These are phyloP conservation scores for Termitomyces sp. DNA, from an alignment of 768 basidiomycete species.

Conservation along the genomic window DNA sequence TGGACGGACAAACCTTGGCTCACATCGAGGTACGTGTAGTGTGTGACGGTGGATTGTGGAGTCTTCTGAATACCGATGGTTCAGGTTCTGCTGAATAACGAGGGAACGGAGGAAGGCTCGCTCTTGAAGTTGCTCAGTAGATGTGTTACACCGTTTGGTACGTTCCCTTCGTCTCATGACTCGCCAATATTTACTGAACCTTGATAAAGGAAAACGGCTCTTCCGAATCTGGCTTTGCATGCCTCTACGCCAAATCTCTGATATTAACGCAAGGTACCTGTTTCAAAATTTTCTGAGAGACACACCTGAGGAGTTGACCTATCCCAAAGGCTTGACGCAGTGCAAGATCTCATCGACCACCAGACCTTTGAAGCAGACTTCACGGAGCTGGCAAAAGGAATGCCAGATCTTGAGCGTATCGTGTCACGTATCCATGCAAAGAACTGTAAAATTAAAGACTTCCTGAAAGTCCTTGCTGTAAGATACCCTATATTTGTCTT, in stretches of 20 bases:
- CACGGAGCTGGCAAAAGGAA: constrained; percentile 67
- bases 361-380: constrained; percentile 78
- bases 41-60: background rate
- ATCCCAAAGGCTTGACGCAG: constrained; percentile 80
- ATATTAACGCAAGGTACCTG: constrained; percentile 85
- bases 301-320: background rate
- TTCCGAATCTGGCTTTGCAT: constrained; percentile 97
- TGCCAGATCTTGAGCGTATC: constrained; percentile 92
- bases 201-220: constrained; percentile 77
- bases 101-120: constrained; percentile 91
- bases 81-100: constrained; percentile 85
- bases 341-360: constrained; percentile 85
- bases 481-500: constrained; percentile 13
- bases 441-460: constrained; percentile 84
- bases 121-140: constrained; percentile 77
- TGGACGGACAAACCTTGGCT: constrained; percentile 94
- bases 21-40: constrained; percentile 76
- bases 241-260: constrained; percentile 77
- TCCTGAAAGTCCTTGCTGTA: constrained; percentile 79
- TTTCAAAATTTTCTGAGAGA: background rate
- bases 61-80: background rate
- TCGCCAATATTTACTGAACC: constrained; percentile 3
- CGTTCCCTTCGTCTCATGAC: constrained; percentile 20
- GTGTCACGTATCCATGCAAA: constrained; percentile 95
- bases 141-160: constrained; percentile 91